Evolutionary conservation across 331 rosid species (phyloP).

Genomic region (Dryas integrifolia): DNA sequence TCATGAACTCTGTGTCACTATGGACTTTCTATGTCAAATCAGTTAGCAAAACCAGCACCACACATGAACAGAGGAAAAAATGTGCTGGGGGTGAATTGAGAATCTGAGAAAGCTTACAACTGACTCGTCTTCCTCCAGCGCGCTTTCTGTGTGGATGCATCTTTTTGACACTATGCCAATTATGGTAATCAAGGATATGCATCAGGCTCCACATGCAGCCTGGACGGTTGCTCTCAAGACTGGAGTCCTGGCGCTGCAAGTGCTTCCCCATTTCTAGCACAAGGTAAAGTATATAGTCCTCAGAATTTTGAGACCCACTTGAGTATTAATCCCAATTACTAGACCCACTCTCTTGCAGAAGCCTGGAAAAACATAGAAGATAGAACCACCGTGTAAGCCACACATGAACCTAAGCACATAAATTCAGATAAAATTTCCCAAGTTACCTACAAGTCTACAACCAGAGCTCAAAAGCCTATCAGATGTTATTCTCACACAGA

Average conservation of each 20-base stretch:
- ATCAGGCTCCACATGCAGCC: conserved; percentile 48
- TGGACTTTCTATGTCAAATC: neutral
- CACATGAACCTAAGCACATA: neutral
- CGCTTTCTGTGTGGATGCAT: conserved; percentile 47
- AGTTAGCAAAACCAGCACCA: neutral
- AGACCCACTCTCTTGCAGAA: conserved; percentile 33
- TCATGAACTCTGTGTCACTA: neutral
- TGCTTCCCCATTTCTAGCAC: conserved; percentile 34
- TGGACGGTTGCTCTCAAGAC: conserved; percentile 29
- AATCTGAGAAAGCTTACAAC: conserved; percentile 41
- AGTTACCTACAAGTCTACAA: neutral
- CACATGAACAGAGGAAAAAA: neutral
- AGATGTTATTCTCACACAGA: neutral
- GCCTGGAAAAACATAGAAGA: conserved; percentile 21
- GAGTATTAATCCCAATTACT: conserved; percentile 32
- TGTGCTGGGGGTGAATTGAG: conserved; percentile 1
- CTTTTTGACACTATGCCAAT: conserved; percentile 61
- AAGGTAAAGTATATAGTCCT: neutral
- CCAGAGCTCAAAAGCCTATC: neutral
- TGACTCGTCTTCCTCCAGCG: conserved; percentile 38
- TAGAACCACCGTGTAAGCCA: neutral
- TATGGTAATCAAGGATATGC: conserved; percentile 48
- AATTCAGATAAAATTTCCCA: neutral
- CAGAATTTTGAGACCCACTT: conserved; percentile 1
- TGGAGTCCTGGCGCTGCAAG: conserved; percentile 30